Conservation (phyloP, 2,329 filamentous ascomycete species). For the Triangularia setosa region DNA sequence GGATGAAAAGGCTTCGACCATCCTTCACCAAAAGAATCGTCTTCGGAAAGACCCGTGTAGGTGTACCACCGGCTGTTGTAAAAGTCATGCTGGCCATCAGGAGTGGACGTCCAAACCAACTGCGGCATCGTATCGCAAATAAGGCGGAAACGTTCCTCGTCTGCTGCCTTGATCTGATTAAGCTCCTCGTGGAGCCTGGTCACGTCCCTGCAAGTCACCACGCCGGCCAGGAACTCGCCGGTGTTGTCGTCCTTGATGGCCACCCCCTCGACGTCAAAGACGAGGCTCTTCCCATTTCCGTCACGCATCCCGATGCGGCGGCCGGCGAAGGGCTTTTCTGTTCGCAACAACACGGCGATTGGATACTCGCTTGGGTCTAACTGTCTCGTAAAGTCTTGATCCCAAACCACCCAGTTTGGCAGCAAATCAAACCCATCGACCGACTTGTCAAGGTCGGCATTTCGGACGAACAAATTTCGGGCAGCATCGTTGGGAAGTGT, state of each 20-base stretch:
- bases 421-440: constrained; percentile 55
- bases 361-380: constrained; percentile 61
- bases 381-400: constrained; percentile 59
- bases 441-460: constrained; percentile 38
- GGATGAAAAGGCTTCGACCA: constrained; percentile 66
- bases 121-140: constrained; percentile 73
- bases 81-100: constrained; percentile 66
- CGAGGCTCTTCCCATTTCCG: constrained; percentile 45
- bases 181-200: constrained; percentile 68
- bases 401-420: constrained; percentile 57
- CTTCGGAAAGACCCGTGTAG: constrained; percentile 66
- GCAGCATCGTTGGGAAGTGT: constrained; percentile 67
- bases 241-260: constrained; percentile 62
- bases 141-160: constrained; percentile 69
- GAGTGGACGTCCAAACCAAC: constrained; percentile 68
- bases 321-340: constrained; percentile 55
- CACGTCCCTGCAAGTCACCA: constrained; percentile 69
- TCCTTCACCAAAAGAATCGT: constrained; percentile 58
- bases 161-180: constrained; percentile 62
- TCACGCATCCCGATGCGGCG: constrained; percentile 62
- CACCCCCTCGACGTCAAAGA: constrained; percentile 66
- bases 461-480: constrained; percentile 45
- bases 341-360: constrained; percentile 60
- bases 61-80: constrained; percentile 75
- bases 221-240: constrained; percentile 68